Base-by-base conservation (phyloP, 305 asterid species). In the Rubia tinctorum region DNA sequence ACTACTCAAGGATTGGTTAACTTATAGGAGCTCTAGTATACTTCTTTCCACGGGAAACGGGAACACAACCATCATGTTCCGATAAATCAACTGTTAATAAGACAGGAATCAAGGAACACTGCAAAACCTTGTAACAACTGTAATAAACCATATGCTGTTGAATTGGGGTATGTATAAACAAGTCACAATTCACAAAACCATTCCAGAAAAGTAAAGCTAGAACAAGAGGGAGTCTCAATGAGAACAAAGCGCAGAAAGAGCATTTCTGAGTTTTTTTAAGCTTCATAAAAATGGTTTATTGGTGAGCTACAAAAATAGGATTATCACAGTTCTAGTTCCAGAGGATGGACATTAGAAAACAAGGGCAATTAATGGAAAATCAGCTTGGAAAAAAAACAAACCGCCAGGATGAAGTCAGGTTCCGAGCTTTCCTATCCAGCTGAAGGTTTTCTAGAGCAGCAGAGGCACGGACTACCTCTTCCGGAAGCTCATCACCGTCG, bases 381-480 rank as follows among this genome's bases (percentile, higher is more conserved):
- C 42, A 17, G 17, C 20, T 18, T 18, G 71, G 67, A 27, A 68
- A 67, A 74, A 37, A 75, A 80, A 87, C 89, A 67, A 80, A 95
- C 99, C 97, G 83, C 99, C 97, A 95, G 39, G 96, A 92, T 63
- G 92, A 80, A 77, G 94, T 85, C 68, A 92, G 78, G n/a, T 88
- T 92, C 67, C 97, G 90, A 75, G 99, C 90, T 86, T 92, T 95
- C 82, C 96, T 87, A 73, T 95, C 98, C 84, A 95, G 79, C 81
- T 95, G 98, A 84, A 95, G 90, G 85, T 91, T 95, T 82, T 95
- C 98, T 85, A 95, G 77, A 25, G 98, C 96, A 82, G 96, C 80
- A 55, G 99, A 90, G 56, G 98, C 89, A 66, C 86, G 93, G 68
- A 78, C 84, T 69, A 90, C 92, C 56, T 95, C 96, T 71, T 89